These are phyloP conservation scores for Fusarium solani-melongenae DNA, from an alignment of 2,329 filamentous ascomycete species.

Conservation along the genomic window DNA sequence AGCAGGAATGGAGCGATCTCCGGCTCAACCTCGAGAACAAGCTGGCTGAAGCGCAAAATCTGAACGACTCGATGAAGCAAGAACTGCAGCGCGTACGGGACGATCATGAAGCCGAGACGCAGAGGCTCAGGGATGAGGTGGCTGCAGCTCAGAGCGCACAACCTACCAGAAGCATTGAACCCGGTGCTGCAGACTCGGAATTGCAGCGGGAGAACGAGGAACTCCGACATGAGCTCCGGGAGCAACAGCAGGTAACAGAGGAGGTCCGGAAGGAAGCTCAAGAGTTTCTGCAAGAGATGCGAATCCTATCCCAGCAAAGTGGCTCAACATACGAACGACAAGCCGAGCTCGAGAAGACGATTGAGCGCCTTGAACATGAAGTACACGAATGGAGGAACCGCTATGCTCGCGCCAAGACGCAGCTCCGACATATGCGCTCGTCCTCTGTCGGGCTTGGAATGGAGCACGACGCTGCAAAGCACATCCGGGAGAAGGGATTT, in stretches of 20 bases:
- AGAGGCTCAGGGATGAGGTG: constrained; percentile 72
- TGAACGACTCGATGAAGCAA: constrained; percentile 83
- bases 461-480: constrained; percentile 76
- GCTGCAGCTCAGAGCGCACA: constrained; percentile 54
- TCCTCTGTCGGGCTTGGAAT: constrained; percentile 80
- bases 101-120: constrained; percentile 73
- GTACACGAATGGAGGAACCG: constrained; percentile 90
- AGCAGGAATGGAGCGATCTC: constrained; percentile 76
- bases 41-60: constrained; percentile 76
- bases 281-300: constrained; percentile 89
- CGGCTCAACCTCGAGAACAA: constrained; percentile 77
- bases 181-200: constrained; percentile 59
- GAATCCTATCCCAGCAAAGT: constrained; percentile 82
- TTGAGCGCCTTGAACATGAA: constrained; percentile 82
- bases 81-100: constrained; percentile 80
- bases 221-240: constrained; percentile 70
- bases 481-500: constrained; percentile 74
- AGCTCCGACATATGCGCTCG: constrained; percentile 82
- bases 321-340: constrained; percentile 84
- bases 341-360: constrained; percentile 78
- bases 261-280: constrained; percentile 88
- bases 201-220: constrained; percentile 76
- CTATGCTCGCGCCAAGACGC: constrained; percentile 88
- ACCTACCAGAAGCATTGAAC: constrained; percentile 26
- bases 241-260: constrained; percentile 86